phyloP scores from a whole-genome alignment of 2,329 filamentous ascomycete genomes.

The Coleophoma crateriformis region DNA sequence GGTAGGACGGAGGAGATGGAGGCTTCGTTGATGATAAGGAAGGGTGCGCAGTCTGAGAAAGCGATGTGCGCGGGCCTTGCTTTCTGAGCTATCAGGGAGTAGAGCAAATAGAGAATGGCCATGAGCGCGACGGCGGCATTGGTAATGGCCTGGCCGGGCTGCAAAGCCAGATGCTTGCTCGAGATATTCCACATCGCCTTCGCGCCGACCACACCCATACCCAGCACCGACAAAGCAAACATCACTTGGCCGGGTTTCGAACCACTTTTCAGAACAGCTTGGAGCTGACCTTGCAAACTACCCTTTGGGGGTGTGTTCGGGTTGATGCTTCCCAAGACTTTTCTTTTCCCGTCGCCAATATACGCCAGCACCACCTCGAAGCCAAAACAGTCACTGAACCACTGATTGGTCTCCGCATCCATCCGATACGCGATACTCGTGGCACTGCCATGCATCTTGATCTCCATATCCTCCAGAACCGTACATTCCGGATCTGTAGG shows the following conservation, averaged over 20 bases:
- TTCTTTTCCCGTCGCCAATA: slow-evolving; percentile 8
- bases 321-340: slow-evolving; percentile 3
- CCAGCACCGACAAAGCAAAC: not conserved
- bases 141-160: not conserved
- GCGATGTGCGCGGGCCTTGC: slow-evolving; percentile 14
- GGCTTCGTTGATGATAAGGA: slow-evolving; percentile 63
- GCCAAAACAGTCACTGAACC: slow-evolving; percentile 65
- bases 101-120: not conserved
- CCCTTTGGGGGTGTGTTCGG: slow-evolving; percentile 3
- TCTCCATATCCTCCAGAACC: slow-evolving; percentile 38
- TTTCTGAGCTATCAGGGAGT: not conserved
- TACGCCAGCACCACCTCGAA: slow-evolving; percentile 56
- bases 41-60: slow-evolving; percentile 70
- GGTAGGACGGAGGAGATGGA: slow-evolving; percentile 61
- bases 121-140: not conserved
- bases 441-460: slow-evolving; percentile 53
- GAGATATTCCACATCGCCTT: not conserved
- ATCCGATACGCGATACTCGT: slow-evolving; percentile 53
- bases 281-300: not conserved
- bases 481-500: slow-evolving; percentile 47
- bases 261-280: slow-evolving; percentile 17
- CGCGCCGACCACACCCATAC: not conserved
- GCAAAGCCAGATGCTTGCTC: not conserved
- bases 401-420: slow-evolving; percentile 50
- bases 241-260: slow-evolving; percentile 36